Evolutionary conservation across 768 basidiomycete species (phyloP).

Genomic region (Cystobasidium ongulense): DNA sequence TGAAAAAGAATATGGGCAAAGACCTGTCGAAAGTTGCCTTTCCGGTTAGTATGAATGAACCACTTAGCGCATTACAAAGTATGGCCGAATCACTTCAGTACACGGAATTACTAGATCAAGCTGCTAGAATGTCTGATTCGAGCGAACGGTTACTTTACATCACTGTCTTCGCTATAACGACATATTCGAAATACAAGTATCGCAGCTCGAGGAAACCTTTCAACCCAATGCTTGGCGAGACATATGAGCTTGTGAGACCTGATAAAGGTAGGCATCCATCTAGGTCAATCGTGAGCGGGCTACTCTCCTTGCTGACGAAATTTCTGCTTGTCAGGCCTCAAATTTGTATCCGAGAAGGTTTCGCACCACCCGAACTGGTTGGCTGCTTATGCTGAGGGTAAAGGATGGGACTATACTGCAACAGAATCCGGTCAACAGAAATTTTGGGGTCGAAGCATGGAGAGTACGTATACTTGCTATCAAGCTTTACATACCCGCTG

Average conservation of each 20-base stretch:
- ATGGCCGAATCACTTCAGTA: slow-evolving; percentile 74
- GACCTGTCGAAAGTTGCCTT: slow-evolving; percentile 73
- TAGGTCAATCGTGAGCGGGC: too few relatives aligned
- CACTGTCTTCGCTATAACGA: slow-evolving; percentile 91
- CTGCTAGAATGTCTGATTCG: slow-evolving; percentile 66
- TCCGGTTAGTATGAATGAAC: slow-evolving; percentile 57
- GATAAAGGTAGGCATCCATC: slow-evolving; percentile 70
- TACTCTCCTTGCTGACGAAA: too few relatives aligned
- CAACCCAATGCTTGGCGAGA: slow-evolving; percentile 78
- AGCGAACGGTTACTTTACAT: slow-evolving; percentile 78
- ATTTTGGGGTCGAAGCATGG: slow-evolving; percentile 37
- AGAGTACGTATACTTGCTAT: background rate
- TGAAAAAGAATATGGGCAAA: slow-evolving; percentile 44
- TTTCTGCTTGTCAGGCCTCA: slow-evolving; percentile 33
- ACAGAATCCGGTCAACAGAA: slow-evolving; percentile 34
- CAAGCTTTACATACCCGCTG: background rate
- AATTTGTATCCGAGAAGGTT: slow-evolving; percentile 68
- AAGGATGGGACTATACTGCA: slow-evolving; percentile 35
- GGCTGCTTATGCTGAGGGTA: slow-evolving; percentile 33
- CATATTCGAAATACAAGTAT: slow-evolving; percentile 86
- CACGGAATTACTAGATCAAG: slow-evolving; percentile 57
- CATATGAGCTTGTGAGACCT: slow-evolving; percentile 81
- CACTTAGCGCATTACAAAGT: slow-evolving; percentile 83
- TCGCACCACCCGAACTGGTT: slow-evolving; percentile 68
- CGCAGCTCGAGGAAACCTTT: slow-evolving; percentile 83